Evolutionary conservation across 2,329 filamentous ascomycete species (phyloP).

Genomic region (Tolypocladium amazonense): DNA sequence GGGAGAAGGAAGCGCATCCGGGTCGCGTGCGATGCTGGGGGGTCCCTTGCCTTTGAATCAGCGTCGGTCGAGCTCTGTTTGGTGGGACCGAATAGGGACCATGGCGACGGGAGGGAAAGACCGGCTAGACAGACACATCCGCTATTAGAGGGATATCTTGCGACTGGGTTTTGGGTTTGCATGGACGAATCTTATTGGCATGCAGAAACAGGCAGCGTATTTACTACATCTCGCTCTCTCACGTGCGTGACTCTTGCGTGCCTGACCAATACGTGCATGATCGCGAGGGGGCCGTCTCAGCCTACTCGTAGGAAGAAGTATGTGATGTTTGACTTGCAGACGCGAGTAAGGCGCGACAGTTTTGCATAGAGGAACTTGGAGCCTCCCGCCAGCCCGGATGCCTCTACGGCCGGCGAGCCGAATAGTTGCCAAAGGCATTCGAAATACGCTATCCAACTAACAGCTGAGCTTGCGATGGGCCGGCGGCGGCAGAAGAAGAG

Average conservation of each 20-base stretch:
- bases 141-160: conserved; percentile 25
- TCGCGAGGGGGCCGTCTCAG: not conserved
- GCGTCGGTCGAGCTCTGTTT: conserved; percentile 11
- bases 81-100: conserved; percentile 13
- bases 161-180: conserved; percentile 27
- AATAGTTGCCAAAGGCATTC: not conserved
- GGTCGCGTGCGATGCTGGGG: not conserved
- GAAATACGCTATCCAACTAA: not conserved
- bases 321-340: too few relatives aligned
- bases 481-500: not conserved
- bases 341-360: not conserved
- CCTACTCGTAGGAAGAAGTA: not conserved
- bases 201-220: conserved; percentile 11
- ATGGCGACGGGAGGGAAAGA: conserved; percentile 15
- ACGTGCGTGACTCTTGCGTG: not conserved
- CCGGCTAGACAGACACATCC: conserved; percentile 25
- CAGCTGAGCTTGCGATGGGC: not conserved
- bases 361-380: not conserved
- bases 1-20: not conserved
- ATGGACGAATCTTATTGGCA: conserved; percentile 18
- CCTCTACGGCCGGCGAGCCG: not conserved
- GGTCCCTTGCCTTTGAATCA: conserved; percentile 1
- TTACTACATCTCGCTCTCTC: conserved; percentile 3
- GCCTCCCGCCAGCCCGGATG: not conserved
- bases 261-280: not conserved